These are phyloP conservation scores for Lactarius psammicola DNA, from an alignment of 768 basidiomycete genomes.

Conservation along the genomic window DNA sequence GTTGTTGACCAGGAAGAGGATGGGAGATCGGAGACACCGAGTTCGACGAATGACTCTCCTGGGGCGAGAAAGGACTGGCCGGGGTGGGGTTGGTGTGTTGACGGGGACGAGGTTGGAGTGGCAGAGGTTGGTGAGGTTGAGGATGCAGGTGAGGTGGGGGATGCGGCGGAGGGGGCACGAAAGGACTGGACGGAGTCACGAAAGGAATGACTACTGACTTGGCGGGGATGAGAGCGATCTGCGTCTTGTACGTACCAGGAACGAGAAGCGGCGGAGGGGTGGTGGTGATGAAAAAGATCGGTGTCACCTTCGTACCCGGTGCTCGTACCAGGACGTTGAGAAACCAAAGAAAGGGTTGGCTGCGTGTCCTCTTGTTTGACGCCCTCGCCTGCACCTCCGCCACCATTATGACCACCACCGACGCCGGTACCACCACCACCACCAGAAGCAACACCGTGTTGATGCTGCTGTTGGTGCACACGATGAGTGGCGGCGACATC, in stretches of 20 bases:
- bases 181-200: conserved; percentile 78
- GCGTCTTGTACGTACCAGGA: conserved; percentile 44
- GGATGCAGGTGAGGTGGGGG: conserved; percentile 41
- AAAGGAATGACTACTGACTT: conserved; percentile 62
- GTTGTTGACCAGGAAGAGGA: conserved; percentile 27
- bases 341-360: conserved; percentile 35
- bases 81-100: conserved; percentile 35
- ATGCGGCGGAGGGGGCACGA: conserved; percentile 56
- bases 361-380: conserved; percentile 47
- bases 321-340: conserved; percentile 65
- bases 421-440: neutral
- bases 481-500: conserved; percentile 17
- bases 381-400: conserved; percentile 7
- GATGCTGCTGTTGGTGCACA: conserved; percentile 13
- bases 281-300: conserved; percentile 35
- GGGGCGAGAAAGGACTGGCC: conserved; percentile 71
- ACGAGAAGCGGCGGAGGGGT: conserved; percentile 31
- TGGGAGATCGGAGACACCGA: conserved; percentile 42
- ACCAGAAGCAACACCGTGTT: too few species aligned
- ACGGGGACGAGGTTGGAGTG: conserved; percentile 31
- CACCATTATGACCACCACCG: neutral
- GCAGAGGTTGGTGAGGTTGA: conserved; percentile 29
- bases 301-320: conserved; percentile 63
- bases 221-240: conserved; percentile 40
- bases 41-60: conserved; percentile 45